Evolutionary conservation across 1,139 yeast species (phyloP).

Genomic region (Arxiozyma slooffiae): DNA sequence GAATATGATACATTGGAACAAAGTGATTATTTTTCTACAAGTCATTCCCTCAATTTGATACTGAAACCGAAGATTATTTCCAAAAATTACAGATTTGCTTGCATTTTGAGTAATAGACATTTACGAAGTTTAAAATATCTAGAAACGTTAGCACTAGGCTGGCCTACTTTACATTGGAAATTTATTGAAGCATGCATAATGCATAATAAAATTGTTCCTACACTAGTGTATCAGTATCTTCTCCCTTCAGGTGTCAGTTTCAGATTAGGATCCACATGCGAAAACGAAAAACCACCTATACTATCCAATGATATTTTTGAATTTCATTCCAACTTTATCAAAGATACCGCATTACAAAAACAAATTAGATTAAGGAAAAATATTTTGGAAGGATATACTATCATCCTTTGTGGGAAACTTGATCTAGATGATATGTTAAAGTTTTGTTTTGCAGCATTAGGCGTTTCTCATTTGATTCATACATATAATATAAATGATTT

Average conservation of each 20-base stretch:
- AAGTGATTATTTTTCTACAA: neutral
- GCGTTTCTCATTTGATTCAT: constrained; percentile 13
- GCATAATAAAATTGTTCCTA: constrained; percentile 22
- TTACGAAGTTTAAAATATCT: constrained; percentile 66
- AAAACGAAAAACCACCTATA: constrained; percentile 13
- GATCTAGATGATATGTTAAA: constrained; percentile 22
- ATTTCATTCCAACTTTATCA: constrained; percentile 31
- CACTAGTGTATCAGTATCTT: constrained; percentile 40
- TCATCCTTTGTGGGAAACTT: constrained; percentile 22
- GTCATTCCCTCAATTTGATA: constrained; percentile 4
- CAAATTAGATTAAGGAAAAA: constrained; percentile 13
- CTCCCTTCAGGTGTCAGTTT: constrained; percentile 59
- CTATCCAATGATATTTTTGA: constrained; percentile 28
- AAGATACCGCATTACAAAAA: constrained; percentile 8
- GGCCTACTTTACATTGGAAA: constrained; percentile 68
- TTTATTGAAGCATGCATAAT: constrained; percentile 49
- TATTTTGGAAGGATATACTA: constrained; percentile 13
- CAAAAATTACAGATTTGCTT: constrained; percentile 41
- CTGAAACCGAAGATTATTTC: constrained; percentile 9
- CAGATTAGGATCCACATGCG: constrained; percentile 18
- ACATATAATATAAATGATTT: neutral
- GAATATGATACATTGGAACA: constrained; percentile 9
- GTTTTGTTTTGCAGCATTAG: constrained; percentile 21
- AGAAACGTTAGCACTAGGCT: constrained; percentile 78
- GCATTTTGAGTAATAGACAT: constrained; percentile 49